Evolutionary conservation across 345 rosid species (phyloP), one percentile per base, ranked within the genome.

Genomic region (Arabidopsis arenosa): DNA sequence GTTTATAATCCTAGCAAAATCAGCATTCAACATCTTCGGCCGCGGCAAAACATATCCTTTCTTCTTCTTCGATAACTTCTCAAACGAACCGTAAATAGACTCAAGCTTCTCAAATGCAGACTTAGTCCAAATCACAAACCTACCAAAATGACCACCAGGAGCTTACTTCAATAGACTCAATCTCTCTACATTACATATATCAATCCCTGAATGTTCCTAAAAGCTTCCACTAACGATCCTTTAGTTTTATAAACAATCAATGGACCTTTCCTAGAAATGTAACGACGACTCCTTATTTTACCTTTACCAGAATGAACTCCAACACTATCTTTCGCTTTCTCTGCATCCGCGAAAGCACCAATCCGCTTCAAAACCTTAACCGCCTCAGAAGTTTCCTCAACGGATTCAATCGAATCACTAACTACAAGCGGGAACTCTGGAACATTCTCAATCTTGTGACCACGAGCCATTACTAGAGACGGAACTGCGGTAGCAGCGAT

Each of bases 141-240:
- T n/a, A 47, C 51, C 21, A 47, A 47, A 21, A 47, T 47, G 51
- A n/a, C 51, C 51, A 47, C 51, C 21, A 47, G 51, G 18, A 47
- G 51, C 51, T n/a, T n/a, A 47, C 1, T 7, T 15, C 51, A 47
- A 47, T 21, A 45, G n/a, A 45, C 14, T 47, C 3, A 47, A 6
- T 9, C 21, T 47, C 51, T 15, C 7, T 6, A 47, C 21, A n/a
- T n/a, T 14, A 15, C 51, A 44, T 5, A 44, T 13, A 1, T 14
- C 8, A 44, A 14, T 7, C 6, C 17, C 49, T 13, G 49, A 44
- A 47, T 14, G 9, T 47, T 47, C 51, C 51, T 47, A n/a, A 47
- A 47, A 6, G 51, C 21, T 9, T n/a, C 51, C 17, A 47, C 2
- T 5, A 5, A 2, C 1, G 51, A 14, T 47, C 51, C 21, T 47